Evolutionary conservation across 1,284 basidiomycete species (phyloP), one percentile per base, ranked within the genome.

Genomic region (Inonotus hispidus): DNA sequence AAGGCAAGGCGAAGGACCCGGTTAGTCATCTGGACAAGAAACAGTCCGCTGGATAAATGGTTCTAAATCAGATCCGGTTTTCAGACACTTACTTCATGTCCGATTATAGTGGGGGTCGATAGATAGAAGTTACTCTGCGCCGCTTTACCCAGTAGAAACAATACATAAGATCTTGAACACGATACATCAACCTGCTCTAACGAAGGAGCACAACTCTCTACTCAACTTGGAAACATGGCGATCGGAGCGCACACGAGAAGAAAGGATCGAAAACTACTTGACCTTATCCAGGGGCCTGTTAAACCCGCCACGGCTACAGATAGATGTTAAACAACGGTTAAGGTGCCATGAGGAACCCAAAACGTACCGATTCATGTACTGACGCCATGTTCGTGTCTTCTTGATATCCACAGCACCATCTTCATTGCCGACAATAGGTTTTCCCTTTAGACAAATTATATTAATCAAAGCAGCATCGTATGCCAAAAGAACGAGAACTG

Each of bases 381-480:
- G 95, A 66, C 95, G 80, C 95, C 95, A 98, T 29, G 93, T 96
- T 59, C 95, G 81, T 65, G 87, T 83, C 75, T 95, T 93, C 81
- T 95, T 95, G 68, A 97, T 76, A 59, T 87, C 74, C 1, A 82
- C 83, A 1, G 67, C 70, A 37, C 94, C 94, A 65, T 88, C 85
- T 72, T 94, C 90, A 66, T 95, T 94, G 25, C 90, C 92, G 62
- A 81, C 78, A 39, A 93, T 89, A 56, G 79, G 82, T 68, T 90
- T 91, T 56, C 88, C 88, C 92, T 94, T 7, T n/a, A 1, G 16
- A n/a, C 16, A 2, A 66, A 14, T 56, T 56, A 43, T 32, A 38
- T 45, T 23, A 32, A 55, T 23, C 37, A n/a, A 43, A 37, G 27
- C 47, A 55, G 65, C 53, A 54, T 54, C 56, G 8, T n/a, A 19